Evolutionary conservation across 805 yeast species (phyloP).

Genomic region (Ogataea nonfermentans): DNA sequence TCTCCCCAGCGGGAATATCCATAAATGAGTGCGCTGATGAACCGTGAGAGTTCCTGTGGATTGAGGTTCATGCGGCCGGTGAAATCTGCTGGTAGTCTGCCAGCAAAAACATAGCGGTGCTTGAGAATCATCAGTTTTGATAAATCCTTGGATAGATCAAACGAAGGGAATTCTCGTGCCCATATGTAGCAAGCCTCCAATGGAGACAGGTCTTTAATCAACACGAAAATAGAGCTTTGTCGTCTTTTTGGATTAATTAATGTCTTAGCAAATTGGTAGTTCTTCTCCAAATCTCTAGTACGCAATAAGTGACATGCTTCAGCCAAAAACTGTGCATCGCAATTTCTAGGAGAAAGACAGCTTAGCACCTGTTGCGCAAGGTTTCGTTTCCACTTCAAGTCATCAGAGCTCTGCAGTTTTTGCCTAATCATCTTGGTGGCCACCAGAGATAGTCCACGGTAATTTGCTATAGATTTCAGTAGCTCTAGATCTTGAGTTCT

Average conservation of each 20-base stretch:
- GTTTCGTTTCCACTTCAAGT: not conserved
- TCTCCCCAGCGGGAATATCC: slow-evolving; percentile 26
- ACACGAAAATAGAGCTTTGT: slow-evolving; percentile 8
- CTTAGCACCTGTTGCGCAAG: not conserved
- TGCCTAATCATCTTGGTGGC: not conserved
- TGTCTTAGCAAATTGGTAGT: slow-evolving; percentile 1
- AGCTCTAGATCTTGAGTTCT: not conserved
- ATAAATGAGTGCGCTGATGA: slow-evolving; percentile 23
- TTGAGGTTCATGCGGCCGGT: slow-evolving; percentile 7
- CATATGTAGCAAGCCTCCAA: slow-evolving; percentile 13
- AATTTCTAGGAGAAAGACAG: slow-evolving; percentile 2
- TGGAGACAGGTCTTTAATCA: slow-evolving; percentile 7
- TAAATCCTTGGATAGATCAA: slow-evolving; percentile 7
- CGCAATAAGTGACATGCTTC: slow-evolving; percentile 5
- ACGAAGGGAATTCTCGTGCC: slow-evolving; percentile 9
- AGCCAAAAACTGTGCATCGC: slow-evolving; percentile 9
- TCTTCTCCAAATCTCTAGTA: slow-evolving; percentile 3
- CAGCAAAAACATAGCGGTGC: slow-evolving; percentile 13
- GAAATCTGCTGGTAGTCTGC: slow-evolving; percentile 12
- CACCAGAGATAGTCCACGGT: slow-evolving; percentile 3
- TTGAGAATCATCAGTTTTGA: slow-evolving; percentile 16
- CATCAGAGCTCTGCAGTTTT: not conserved
- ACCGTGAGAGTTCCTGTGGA: slow-evolving; percentile 3
- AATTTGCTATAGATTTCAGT: not conserved
- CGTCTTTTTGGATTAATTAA: slow-evolving; percentile 7